These are phyloP conservation scores for Arabidopsis hybrid DNA, from an alignment of 441 rosid genomes.

Conservation along the genomic window DNA sequence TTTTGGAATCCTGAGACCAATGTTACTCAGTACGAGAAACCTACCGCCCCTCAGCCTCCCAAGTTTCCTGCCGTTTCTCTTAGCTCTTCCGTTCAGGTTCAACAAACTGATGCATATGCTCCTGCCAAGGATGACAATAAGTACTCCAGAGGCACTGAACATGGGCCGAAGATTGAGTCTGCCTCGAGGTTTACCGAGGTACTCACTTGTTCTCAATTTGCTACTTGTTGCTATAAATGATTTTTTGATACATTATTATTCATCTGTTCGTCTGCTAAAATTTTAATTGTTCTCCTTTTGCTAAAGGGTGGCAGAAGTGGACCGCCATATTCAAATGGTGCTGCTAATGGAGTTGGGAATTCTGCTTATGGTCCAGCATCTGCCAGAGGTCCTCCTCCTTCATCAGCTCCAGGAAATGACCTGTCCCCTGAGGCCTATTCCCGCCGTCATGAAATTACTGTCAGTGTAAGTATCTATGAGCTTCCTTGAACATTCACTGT, in stretches of 20 bases:
- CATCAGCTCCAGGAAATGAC: conserved; percentile 49
- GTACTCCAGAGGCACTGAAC: conserved; percentile 46
- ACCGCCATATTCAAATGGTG: conserved; percentile 51
- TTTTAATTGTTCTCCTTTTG: background rate
- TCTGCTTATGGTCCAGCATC: conserved; percentile 55
- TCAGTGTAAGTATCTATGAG: conserved; percentile 59
- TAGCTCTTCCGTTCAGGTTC: conserved; percentile 73
- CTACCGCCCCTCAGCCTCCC: conserved; percentile 44
- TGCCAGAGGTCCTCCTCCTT: conserved; percentile 52
- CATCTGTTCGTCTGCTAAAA: background rate
- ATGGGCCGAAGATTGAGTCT: conserved; percentile 51
- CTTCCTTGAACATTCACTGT: background rate
- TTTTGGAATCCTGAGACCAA: conserved; percentile 95
- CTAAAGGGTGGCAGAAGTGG: conserved; percentile 50
- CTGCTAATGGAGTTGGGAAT: conserved; percentile 53
- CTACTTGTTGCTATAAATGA: background rate
- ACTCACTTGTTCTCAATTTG: conserved; percentile 16
- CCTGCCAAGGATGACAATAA: conserved; percentile 58
- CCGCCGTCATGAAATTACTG: conserved; percentile 85
- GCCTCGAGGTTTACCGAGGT: conserved; percentile 61
- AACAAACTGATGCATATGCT: conserved; percentile 49
- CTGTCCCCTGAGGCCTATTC: conserved; percentile 78
- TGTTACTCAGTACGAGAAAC: conserved; percentile 87
- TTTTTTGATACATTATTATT: background rate
- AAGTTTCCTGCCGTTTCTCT: conserved; percentile 52